Evolutionary conservation across 1,284 basidiomycete genomes (phyloP), one percentile per base, ranked within the genome.

Genomic region (Moesziomyces aphidis): DNA sequence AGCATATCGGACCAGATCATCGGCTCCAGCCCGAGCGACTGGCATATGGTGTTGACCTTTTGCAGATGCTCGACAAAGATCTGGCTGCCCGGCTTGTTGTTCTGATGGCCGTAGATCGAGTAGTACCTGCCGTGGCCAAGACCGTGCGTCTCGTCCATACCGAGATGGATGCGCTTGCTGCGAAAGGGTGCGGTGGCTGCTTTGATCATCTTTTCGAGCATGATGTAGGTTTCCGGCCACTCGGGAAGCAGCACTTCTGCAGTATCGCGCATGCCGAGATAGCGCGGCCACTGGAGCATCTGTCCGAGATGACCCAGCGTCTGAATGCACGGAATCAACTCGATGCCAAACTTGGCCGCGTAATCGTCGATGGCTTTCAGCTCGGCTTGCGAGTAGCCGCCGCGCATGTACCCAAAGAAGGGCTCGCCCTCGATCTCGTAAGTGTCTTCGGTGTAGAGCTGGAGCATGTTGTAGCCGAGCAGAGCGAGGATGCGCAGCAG

Each of bases 281-380:
- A 86, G 19, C 79, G 71, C 0, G 85, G 85, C 85, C 85, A 86
- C 53, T 86, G 85, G 3, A 86, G 77, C 77, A 86, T 85, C 71
- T 86, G 85, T 0, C 85, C 85, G 13, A 86, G 71, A 61, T 86
- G 85, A 2, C 85, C 85, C 11, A 86, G 66, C 1, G 85, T 86
- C 66, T 86, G 85, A 24, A 86, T 81, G 51, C 79, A 81, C 7
- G 79, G 79, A 15, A 81, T 77, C 10, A 77, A 70, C 53, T 81
- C 79, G 28, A 81, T 80, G 23, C 79, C 79, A 11, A 81, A 56
- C 13, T 17, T 11, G 21, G 51, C 51, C 1, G 79, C 78, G 44
- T 85, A 86, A 50, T 86, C 81, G 58, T 86, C 85, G 49, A 86
- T 85, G 53, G 81, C 75, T 6, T 69, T 57, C 15, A 86, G 71